Percentiles rank a stretch among this genome's conserved stretches.
phyloP scores from a whole-genome alignment of 305 asterid species.

The Fraxinus dipetala region DNA sequence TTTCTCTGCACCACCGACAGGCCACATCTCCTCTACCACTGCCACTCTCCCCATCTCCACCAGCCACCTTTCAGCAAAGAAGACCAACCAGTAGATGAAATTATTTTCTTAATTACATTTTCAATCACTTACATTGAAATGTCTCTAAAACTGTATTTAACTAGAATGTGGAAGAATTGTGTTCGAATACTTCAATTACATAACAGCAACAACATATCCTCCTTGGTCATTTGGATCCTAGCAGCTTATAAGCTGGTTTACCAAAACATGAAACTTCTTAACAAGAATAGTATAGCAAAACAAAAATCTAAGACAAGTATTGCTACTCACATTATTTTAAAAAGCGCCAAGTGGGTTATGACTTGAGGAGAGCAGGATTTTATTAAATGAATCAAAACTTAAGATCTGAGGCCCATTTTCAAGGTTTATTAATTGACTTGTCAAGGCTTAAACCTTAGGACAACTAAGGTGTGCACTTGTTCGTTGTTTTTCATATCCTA shows the following conservation, averaged over 20 bases:
- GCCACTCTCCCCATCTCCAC: background rate
- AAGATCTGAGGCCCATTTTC: background rate
- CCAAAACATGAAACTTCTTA: background rate
- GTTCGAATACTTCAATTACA: background rate
- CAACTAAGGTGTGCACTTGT: background rate
- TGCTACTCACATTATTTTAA: background rate
- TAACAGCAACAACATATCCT: background rate
- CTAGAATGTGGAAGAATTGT: background rate
- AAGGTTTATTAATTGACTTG: background rate
- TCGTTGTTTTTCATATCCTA: background rate
- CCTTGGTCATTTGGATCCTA: background rate
- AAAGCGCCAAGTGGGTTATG: background rate
- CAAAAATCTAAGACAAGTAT: background rate
- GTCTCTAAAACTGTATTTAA: background rate
- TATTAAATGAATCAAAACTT: background rate
- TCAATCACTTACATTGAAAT: background rate
- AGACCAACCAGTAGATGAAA: background rate
- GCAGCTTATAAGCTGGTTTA: background rate
- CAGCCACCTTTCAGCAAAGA: background rate
- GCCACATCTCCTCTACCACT: background rate
- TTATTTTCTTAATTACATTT: background rate
- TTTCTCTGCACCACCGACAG: background rate
- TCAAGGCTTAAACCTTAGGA: background rate
- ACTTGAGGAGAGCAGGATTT: background rate
- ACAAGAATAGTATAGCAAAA: background rate